Evolutionary conservation across 2,329 filamentous ascomycete species (phyloP).

Genomic region (Gaeumannomyces tritici): DNA sequence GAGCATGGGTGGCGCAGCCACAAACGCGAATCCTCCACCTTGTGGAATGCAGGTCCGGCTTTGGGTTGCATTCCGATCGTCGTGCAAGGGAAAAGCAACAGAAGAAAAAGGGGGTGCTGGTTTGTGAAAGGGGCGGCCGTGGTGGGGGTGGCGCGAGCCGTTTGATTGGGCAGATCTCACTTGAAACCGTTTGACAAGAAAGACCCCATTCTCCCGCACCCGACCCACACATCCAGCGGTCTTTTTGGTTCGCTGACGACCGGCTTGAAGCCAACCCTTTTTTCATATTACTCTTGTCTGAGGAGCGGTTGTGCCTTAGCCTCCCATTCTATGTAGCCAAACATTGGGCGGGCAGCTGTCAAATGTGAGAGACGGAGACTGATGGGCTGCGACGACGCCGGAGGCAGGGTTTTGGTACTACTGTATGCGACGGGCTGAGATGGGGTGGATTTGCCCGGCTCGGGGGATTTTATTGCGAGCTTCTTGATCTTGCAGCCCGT

Average conservation of each 20-base stretch:
- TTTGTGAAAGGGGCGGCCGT: not conserved
- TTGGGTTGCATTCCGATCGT: not conserved
- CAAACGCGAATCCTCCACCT: not conserved
- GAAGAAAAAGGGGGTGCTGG: not conserved
- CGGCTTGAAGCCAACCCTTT: not conserved
- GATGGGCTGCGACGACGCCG: not conserved
- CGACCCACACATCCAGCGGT: too few relatives aligned
- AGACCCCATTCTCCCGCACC: too few relatives aligned
- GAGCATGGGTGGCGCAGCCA: not conserved
- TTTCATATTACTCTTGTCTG: not conserved
- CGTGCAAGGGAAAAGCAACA: not conserved
- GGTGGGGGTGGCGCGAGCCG: not conserved
- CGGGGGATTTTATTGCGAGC: too few relatives aligned
- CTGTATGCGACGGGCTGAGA: not conserved
- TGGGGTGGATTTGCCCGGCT: too few relatives aligned
- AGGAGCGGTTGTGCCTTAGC: not conserved
- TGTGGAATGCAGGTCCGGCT: not conserved
- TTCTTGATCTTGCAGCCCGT: not conserved
- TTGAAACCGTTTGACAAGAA: not conserved
- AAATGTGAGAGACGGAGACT: not conserved
- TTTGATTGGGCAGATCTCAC: not conserved
- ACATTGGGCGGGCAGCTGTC: not conserved
- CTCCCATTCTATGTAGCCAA: not conserved
- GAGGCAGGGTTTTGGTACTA: not conserved
- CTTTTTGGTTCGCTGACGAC: not conserved